Evolutionary conservation across 2,329 filamentous ascomycete species (phyloP).

Genomic region (Alternaria triticimaculans): DNA sequence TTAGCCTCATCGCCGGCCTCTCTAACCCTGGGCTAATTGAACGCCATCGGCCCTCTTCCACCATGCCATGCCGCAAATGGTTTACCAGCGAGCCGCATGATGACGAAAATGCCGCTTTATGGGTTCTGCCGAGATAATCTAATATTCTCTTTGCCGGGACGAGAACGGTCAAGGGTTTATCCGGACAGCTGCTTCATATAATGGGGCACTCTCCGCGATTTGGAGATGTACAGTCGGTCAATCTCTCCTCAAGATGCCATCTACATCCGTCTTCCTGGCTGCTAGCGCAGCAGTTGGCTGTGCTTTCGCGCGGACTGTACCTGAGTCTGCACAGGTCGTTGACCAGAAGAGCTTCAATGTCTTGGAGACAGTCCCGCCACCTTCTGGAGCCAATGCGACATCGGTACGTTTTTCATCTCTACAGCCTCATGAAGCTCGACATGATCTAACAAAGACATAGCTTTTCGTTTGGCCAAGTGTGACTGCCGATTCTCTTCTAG

Average conservation of each 20-base stretch:
- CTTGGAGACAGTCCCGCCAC: constrained; percentile 25
- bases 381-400: constrained; percentile 24
- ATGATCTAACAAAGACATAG: constrained; percentile 15
- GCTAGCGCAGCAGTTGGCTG: constrained; percentile 6
- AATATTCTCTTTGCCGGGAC: not conserved
- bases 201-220: not conserved
- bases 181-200: not conserved
- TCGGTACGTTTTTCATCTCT: constrained; percentile 15
- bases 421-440: not conserved
- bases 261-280: constrained; percentile 4
- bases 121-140: constrained; percentile 1
- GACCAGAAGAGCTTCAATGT: constrained; percentile 33
- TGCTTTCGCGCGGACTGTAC: constrained; percentile 26
- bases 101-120: not conserved
- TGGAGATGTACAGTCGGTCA: not conserved
- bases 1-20: not conserved
- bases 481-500: constrained; percentile 25
- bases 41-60: not conserved
- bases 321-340: constrained; percentile 28
- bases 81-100: not conserved
- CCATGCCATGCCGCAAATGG: not conserved
- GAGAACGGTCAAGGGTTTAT: constrained; percentile 2
- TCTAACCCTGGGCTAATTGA: not conserved
- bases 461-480: constrained; percentile 30
- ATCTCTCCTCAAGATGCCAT: constrained; percentile 3